Conservation (phyloP, 495 filamentous ascomycete species). For the Aspergillus steynii region DNA sequence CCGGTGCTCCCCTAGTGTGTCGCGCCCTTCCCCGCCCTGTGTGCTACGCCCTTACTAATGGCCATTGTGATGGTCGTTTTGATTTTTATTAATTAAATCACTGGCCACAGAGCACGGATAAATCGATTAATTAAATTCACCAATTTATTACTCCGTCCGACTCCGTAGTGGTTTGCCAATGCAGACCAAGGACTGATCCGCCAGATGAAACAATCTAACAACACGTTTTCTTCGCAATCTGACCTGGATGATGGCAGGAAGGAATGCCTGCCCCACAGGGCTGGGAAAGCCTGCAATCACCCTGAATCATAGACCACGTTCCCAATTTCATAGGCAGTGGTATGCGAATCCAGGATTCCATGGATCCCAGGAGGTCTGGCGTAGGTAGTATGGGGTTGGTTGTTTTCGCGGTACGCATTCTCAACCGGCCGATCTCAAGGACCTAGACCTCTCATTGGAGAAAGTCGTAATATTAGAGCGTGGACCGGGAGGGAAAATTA, state of each 20-base stretch:
- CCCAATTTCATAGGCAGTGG: background rate
- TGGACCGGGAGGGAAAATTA: background rate
- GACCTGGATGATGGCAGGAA: background rate
- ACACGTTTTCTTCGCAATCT: background rate
- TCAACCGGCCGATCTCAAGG: background rate
- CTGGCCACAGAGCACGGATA: background rate
- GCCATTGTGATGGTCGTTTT: background rate
- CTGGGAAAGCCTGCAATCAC: background rate
- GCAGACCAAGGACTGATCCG: conserved; percentile 4
- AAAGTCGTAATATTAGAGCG: background rate
- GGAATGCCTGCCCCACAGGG: conserved; percentile 8
- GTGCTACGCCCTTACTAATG: background rate
- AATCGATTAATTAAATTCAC: background rate
- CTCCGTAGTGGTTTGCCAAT: background rate
- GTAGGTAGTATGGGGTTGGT: too few relatives aligned
- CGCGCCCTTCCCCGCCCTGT: background rate
- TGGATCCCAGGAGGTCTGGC: background rate
- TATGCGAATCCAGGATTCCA: background rate
- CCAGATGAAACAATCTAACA: conserved; percentile 11
- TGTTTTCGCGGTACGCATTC: background rate
- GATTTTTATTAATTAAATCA: background rate
- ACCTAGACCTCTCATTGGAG: background rate
- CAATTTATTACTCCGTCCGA: background rate
- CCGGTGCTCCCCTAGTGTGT: background rate
- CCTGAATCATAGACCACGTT: background rate